Percentiles rank a stretch among this genome's conserved stretches.
These are phyloP conservation scores for Silene noctiflora DNA, from an alignment of 179 eudicot species.

Conservation along the genomic window DNA sequence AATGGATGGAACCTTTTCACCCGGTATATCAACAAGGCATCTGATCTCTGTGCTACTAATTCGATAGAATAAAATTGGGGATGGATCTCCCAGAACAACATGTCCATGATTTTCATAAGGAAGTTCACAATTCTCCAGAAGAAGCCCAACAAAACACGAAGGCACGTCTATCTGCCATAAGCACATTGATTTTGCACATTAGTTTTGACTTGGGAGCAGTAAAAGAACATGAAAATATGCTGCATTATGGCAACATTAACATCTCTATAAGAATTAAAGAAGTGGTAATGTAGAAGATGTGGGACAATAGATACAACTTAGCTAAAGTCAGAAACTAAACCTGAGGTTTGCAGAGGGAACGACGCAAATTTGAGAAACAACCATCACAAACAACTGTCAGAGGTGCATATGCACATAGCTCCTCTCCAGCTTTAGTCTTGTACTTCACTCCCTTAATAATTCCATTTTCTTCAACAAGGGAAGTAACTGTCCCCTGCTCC, in stretches of 20 bases:
- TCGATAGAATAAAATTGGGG: constrained; percentile 58
- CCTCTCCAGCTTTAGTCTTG: constrained; percentile 70
- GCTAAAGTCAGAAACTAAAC: constrained; percentile 24
- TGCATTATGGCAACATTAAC: background rate
- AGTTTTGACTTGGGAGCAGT: background rate
- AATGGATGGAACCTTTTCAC: constrained; percentile 60
- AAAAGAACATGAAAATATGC: constrained; percentile 4
- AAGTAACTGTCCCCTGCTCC: constrained; percentile 84
- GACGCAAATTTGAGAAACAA: constrained; percentile 68
- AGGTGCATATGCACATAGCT: constrained; percentile 63
- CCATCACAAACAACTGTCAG: constrained; percentile 88
- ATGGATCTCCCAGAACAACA: constrained; percentile 63
- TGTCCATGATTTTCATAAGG: constrained; percentile 68
- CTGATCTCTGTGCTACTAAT: constrained; percentile 71
- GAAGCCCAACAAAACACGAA: constrained; percentile 62
- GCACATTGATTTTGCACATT: background rate
- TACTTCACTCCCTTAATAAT: constrained; percentile 70
- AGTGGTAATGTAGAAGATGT: background rate
- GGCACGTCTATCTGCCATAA: constrained; percentile 61
- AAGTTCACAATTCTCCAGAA: constrained; percentile 59
- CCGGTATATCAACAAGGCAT: constrained; percentile 80
- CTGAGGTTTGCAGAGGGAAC: constrained; percentile 63
- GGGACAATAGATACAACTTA: background rate
- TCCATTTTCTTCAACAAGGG: constrained; percentile 73
- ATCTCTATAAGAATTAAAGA: background rate